Evolutionary conservation across 495 filamentous ascomycete genomes (phyloP), one percentile per base, ranked within the genome.

Genomic region (Podospora appendiculata): DNA sequence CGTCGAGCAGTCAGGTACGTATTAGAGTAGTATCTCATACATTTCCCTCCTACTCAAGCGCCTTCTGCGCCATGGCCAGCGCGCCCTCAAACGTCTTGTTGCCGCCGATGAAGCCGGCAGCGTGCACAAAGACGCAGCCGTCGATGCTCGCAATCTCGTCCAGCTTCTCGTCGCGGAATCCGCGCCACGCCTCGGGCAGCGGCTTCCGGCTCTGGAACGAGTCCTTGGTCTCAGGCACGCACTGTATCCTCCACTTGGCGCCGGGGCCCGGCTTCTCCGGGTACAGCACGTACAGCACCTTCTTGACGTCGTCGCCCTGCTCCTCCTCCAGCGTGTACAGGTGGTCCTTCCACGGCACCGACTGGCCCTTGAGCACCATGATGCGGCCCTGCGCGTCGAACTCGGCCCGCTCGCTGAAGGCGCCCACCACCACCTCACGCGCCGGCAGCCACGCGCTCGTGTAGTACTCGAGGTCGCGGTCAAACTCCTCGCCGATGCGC

Each of bases 331-430:
- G 79, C 39, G 79, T 83, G 70, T 95, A 96, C 13, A 98, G 77
- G 60, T 98, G 93, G 61, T 96, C 92, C 64, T 92, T 90, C 93
- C 93, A 98, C 9, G 93, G 94, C 50, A 89, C 80, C 39, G 85
- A 79, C 49, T 80, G 81, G 10, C 83, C 74, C 48, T 84, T 79
- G 17, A 97, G 73, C 6, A 96, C 83, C 60, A 97, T 72, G 47
- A 98, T 83, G 39, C 86, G 80, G 40, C 91, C 93, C 52, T 81
- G n/a, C 69, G 8, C 81, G 69, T 96, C 87, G 59, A 80, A 75
- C 47, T 87, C 69, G 8, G 69, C 58, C 12, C 93, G 81, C 50
- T 72, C 70, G 6, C 69, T 61, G 60, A 90, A 94, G 1, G 91
- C 89, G 39, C 77, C 67, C 17, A 78, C 77, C 14, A 97, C 90